Base-by-base conservation (phyloP, 2,329 filamentous ascomycete genomes). In the Claviceps sp. region DNA sequence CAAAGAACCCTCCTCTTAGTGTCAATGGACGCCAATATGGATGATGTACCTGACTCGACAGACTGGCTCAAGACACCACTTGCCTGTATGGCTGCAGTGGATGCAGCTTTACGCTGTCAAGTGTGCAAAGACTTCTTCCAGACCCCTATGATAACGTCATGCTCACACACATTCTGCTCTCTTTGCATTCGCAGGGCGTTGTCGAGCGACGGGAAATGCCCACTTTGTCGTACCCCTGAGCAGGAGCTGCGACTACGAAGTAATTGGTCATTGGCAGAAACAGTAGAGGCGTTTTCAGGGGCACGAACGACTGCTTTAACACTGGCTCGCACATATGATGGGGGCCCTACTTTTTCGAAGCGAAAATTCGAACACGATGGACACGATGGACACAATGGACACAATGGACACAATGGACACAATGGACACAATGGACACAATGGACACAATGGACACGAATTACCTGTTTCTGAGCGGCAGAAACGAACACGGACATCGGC, bases 121-220 rank as follows among this genome's bases (percentile, higher is more conserved):
- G 86, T 98, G 54, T 98, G 93, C 79, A 97, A 97, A 66, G 94
- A 98, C 67, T 95, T 97, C 69, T 97, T 87, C 71, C 82, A 82
- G 55, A 95, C 89, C 49, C 93, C 93, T 0, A 93, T 98, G 79
- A 84, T 96, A 56, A 98, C 93, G 1, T 86, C 87, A 1, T 98
- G 93, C 70, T 86, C 82, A 50, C 93, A 98, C 65, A 97, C 93
- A 0, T 98, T 98, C 64, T 98, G 93, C 74, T 96, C 91, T 6
- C 72, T 95, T 50, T 98, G 93, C 66, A 97, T 98, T 64, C 85
- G 93, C 34, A 78, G 90, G 56, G 88, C 86, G 54, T 76, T 98
- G 1, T 83, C 84, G 2, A 77, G 79, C 36, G 89, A 96, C 58
- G 86, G 88, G 8, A 89, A 86, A 67, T 98, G 93, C 60, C 93